phyloP scores from a whole-genome alignment of 176 grass and related monocot species.

The Eleusine indica region DNA sequence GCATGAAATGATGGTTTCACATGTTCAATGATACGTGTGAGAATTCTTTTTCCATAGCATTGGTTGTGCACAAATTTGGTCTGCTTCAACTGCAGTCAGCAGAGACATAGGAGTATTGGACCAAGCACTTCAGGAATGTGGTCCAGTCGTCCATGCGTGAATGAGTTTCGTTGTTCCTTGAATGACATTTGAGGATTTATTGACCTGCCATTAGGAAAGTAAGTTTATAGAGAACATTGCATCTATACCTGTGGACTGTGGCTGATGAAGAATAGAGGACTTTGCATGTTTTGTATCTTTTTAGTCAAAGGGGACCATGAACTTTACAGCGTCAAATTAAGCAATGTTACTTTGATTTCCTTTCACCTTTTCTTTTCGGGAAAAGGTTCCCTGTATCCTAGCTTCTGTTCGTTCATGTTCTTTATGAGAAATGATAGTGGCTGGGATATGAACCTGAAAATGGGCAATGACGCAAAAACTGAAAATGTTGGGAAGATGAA shows the following conservation, averaged over 20 bases:
- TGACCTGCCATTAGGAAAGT: not conserved
- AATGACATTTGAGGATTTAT: slow-evolving; percentile 32
- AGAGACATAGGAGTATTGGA: slow-evolving; percentile 30
- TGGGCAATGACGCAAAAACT: slow-evolving; percentile 12
- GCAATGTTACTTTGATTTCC: slow-evolving; percentile 32
- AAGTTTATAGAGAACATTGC: slow-evolving; percentile 8
- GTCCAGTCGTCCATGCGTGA: slow-evolving; percentile 34
- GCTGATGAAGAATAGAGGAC: slow-evolving; percentile 18
- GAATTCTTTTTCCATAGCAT: slow-evolving; percentile 5
- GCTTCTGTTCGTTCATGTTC: slow-evolving; percentile 45
- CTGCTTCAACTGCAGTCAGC: slow-evolving; percentile 34
- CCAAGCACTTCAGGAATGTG: slow-evolving; percentile 13
- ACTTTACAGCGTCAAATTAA: slow-evolving; percentile 45
- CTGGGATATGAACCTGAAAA: slow-evolving; percentile 41
- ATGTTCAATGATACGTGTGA: not conserved
- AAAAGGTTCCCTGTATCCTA: slow-evolving; percentile 39
- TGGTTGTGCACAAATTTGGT: slow-evolving; percentile 19
- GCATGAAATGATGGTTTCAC: not conserved
- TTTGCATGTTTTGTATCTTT: slow-evolving; percentile 5
- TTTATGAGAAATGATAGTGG: slow-evolving; percentile 45
- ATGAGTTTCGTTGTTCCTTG: slow-evolving; percentile 34
- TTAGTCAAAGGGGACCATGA: slow-evolving; percentile 47
- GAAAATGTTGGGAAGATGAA: not conserved
- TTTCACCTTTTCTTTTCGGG: slow-evolving; percentile 35
- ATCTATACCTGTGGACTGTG: slow-evolving; percentile 29